phyloP scores from a whole-genome alignment of 768 basidiomycete genomes.

The Cystoderma amianthinum region DNA sequence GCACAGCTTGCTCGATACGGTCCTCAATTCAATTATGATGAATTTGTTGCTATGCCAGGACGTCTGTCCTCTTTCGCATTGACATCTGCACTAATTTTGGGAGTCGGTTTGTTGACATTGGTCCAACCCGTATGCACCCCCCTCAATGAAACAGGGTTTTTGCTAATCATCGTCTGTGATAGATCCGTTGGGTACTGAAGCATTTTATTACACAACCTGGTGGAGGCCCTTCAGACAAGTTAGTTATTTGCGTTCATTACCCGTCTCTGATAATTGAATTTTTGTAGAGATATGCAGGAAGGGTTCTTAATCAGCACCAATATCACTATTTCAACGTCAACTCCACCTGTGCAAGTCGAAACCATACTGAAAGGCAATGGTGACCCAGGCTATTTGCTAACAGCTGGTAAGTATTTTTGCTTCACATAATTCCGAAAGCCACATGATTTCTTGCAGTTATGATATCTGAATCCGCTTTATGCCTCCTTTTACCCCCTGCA shows the following conservation, averaged over 20 bases:
- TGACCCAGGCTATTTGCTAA: slow-evolving; percentile 69
- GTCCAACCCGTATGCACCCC: slow-evolving; percentile 31
- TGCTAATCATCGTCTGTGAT: background rate
- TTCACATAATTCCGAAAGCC: too few relatives aligned
- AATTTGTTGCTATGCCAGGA: slow-evolving; percentile 43
- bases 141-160: background rate
- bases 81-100: slow-evolving; percentile 27
- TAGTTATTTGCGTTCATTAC: slow-evolving; percentile 2
- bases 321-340: slow-evolving; percentile 53
- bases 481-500: slow-evolving; percentile 46
- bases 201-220: slow-evolving; percentile 46
- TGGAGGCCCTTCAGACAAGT: slow-evolving; percentile 62
- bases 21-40: slow-evolving; percentile 67
- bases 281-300: slow-evolving; percentile 42
- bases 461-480: slow-evolving; percentile 75
- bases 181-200: slow-evolving; percentile 56
- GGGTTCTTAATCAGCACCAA: slow-evolving; percentile 65
- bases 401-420: slow-evolving; percentile 40
- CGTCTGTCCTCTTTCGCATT: slow-evolving; percentile 30
- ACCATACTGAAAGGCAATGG: slow-evolving; percentile 59
- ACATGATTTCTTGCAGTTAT: slow-evolving; percentile 51
- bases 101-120: slow-evolving; percentile 21
- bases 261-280: background rate
- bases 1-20: slow-evolving; percentile 46
- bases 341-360: slow-evolving; percentile 43